phyloP scores from a whole-genome alignment of 2,329 filamentous ascomycete genomes.

The Xylaria arbuscula region DNA sequence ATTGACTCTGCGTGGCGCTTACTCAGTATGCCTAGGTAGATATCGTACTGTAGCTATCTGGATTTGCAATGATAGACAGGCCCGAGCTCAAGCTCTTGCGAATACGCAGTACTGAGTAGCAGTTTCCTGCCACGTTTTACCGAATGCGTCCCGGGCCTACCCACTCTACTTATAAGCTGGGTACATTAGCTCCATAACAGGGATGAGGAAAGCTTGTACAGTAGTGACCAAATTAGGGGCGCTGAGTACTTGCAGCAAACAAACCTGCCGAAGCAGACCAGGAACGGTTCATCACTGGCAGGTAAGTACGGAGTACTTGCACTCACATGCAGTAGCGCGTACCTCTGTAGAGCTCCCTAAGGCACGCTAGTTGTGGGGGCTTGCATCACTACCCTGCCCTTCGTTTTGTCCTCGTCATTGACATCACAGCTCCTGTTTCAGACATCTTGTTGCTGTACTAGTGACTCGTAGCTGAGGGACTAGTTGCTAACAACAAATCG shows the following conservation, averaged over 20 bases:
- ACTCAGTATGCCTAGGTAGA: not conserved
- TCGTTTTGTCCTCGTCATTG: constrained; percentile 18
- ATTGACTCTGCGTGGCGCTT: not conserved
- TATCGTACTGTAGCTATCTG: not conserved
- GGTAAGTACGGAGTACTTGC: not conserved
- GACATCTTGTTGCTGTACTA: constrained; percentile 1
- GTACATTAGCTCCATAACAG: not conserved
- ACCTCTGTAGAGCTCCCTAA: not conserved
- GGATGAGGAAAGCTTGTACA: constrained; percentile 1
- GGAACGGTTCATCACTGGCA: not conserved
- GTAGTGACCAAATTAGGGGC: not conserved
- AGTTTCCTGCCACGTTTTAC: constrained; percentile 12
- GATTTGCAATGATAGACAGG: not conserved
- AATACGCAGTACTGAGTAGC: not conserved
- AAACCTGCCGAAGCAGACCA: not conserved
- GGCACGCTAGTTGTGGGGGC: not conserved
- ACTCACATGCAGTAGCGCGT: not conserved
- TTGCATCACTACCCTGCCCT: not conserved
- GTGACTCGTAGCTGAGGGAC: constrained; percentile 10
- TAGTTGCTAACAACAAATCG: not conserved
- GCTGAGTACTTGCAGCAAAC: not conserved
- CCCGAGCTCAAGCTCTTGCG: constrained; percentile 33
- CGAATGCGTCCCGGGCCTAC: not conserved
- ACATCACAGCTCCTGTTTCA: constrained; percentile 28
- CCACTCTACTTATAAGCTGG: not conserved